Base-by-base conservation (phyloP, 2,329 filamentous ascomycete species). In the Paecilomyces fulvus region DNA sequence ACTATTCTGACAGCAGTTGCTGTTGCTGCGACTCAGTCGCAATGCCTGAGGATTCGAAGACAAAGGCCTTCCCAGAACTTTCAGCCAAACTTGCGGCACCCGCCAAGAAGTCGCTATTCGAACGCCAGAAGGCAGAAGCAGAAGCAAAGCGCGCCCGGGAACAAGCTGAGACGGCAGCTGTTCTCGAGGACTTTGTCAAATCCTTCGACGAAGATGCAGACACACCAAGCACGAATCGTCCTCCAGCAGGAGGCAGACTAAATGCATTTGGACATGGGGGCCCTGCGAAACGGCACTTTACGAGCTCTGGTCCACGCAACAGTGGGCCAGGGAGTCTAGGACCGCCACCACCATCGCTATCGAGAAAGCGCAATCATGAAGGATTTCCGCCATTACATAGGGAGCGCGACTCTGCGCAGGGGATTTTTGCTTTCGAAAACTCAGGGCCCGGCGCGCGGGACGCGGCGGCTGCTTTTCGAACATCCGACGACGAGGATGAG, bases 81-180 rank as follows among this genome's bases (percentile, higher is more conserved):
- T 83, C 87, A 56, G 82, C 85, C 53, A 95, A 95, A 73, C 84
- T 94, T 53, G 83, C 87, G 56, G 89, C 89, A 52, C 85, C 89
- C 0, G 81, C 86, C 59, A 94, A 92, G 73, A 89, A 94, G 69
- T 95, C 90, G 20, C 81, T 88, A 25, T 96, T 95, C 70, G 92
- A 96, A 75, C 86, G 87, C 64, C 89, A 95, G 71, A 90, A 89
- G 71, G 89, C 89, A 58, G 90, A 95, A 70, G 89, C 89, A 56
- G 90, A 95, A 77, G 90, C 90, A 23, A 96, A 96, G 75, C 86
- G 89, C 58, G 81, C 83, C 63, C 83, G 90, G 63, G 92, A 95
- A 72, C 88, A 87, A 66, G 90, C 87, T 62, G 92, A 96, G 74
- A 95, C 89, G 6, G 89, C 88, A 21, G 90, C 90, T 23, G 90